Conservation (phyloP, 306 rosid species). For the Pachyrhizus erosus region DNA sequence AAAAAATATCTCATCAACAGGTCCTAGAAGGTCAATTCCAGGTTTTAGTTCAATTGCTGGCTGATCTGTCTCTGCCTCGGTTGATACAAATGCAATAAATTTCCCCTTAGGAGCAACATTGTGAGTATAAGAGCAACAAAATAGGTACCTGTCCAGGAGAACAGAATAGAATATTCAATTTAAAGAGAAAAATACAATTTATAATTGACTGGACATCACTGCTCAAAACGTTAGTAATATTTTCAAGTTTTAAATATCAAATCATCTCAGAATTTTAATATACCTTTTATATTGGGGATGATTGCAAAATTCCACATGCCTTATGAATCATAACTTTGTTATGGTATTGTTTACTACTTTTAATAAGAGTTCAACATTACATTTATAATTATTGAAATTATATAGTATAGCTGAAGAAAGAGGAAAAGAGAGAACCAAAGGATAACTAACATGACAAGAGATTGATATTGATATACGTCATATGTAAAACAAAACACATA, state of each 20-base stretch:
- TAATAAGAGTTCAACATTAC: neutral
- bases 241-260: conserved; percentile 17
- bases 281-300: neutral
- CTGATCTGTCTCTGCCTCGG: conserved; percentile 92
- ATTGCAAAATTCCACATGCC: neutral
- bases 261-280: neutral
- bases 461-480: too few species aligned
- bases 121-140: conserved; percentile 96
- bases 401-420: neutral
- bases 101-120: conserved; percentile 98
- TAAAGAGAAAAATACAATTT: neutral
- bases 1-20: conserved; percentile 88
- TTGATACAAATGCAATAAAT: conserved; percentile 91
- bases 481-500: neutral
- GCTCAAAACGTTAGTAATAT: neutral
- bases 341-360: neutral
- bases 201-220: neutral
- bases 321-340: neutral
- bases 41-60: conserved; percentile 89
- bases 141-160: conserved; percentile 78
- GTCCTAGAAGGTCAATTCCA: conserved; percentile 92
- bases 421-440: neutral
- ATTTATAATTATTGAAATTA: conserved; percentile 11
- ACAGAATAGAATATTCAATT: conserved; percentile 33
- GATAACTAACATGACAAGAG: neutral